phyloP scores from a whole-genome alignment of 192 early-diverging fungal genomes.

The Mortierella antarctica region DNA sequence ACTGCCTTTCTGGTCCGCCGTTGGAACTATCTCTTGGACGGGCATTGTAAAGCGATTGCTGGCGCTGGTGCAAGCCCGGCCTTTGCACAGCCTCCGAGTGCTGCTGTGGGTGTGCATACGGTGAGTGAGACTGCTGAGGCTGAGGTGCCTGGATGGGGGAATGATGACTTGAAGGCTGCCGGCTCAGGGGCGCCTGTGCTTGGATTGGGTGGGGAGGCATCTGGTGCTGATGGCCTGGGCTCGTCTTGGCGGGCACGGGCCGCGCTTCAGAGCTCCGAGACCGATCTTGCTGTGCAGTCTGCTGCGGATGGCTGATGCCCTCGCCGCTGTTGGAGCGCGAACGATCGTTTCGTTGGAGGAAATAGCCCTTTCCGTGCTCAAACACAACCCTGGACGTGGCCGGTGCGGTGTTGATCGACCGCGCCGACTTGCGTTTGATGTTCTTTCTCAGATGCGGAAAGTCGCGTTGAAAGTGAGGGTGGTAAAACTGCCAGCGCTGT shows the following conservation, averaged over 20 bases:
- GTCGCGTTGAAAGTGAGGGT: slow-evolving; percentile 84
- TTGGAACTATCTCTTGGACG: slow-evolving; percentile 8
- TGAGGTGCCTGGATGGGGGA: background rate
- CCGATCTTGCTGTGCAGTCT: background rate
- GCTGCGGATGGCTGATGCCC: background rate
- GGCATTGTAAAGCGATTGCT: slow-evolving; percentile 4
- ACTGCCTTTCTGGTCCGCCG: background rate
- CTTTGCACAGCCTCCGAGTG: background rate
- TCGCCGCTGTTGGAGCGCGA: slow-evolving; percentile 42
- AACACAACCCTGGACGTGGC: slow-evolving; percentile 35
- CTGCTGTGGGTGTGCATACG: background rate
- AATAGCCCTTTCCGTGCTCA: slow-evolving; percentile 42
- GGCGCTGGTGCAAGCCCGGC: slow-evolving; percentile 14
- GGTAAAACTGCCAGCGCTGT: slow-evolving; percentile 92
- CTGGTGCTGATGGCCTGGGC: slow-evolving; percentile 7
- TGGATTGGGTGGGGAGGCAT: slow-evolving; percentile 1
- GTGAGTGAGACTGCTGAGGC: background rate
- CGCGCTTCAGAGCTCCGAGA: background rate
- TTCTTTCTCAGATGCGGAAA: slow-evolving; percentile 71
- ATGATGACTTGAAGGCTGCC: background rate
- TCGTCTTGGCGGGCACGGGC: background rate
- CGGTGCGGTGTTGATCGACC: slow-evolving; percentile 39
- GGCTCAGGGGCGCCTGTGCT: background rate
- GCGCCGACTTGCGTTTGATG: slow-evolving; percentile 72
- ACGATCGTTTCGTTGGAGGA: slow-evolving; percentile 32